Conservation (phyloP, 2,329 filamentous ascomycete species). For the Fusarium sp. region DNA sequence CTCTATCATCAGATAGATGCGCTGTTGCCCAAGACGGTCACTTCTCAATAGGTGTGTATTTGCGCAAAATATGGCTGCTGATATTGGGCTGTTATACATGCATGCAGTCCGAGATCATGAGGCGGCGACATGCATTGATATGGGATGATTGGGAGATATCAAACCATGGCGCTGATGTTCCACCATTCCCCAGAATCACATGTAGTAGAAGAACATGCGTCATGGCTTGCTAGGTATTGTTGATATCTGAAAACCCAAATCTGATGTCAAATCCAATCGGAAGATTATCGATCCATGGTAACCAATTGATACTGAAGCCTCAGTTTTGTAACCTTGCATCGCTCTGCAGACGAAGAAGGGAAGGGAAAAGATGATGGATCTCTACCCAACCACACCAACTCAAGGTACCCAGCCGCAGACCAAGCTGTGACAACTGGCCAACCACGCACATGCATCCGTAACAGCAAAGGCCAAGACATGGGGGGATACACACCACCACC, state of each 20-base stretch:
- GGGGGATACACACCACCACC: conserved; percentile 6
- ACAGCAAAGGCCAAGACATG: conserved; percentile 12
- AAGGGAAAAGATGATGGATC: conserved; percentile 9
- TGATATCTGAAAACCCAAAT: conserved; percentile 1
- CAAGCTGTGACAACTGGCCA: conserved; percentile 30
- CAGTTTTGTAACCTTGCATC: conserved; percentile 1
- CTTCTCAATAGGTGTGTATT: background rate
- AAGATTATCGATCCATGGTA: conserved; percentile 28
- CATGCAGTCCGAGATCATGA: conserved; percentile 23
- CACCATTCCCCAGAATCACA: conserved; percentile 16
- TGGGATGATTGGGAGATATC: conserved; percentile 27
- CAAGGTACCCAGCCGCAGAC: conserved; percentile 7
- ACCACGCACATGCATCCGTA: conserved; percentile 27
- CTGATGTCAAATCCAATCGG: conserved; percentile 28
- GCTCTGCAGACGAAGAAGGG: background rate
- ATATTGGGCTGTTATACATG: conserved; percentile 31
- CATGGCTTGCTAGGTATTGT: conserved; percentile 11
- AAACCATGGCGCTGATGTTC: conserved; percentile 20
- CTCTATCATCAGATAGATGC: conserved; percentile 3
- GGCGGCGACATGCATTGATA: conserved; percentile 34
- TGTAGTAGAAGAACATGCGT: conserved; percentile 9
- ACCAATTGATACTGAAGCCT: conserved; percentile 32
- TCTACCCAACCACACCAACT: conserved; percentile 33
- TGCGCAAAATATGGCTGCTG: conserved; percentile 16
- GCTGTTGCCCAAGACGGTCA: conserved; percentile 7